phyloP scores from a whole-genome alignment of 192 early-diverging fungal genomes.

The Phlyctochytrium planicorne region DNA sequence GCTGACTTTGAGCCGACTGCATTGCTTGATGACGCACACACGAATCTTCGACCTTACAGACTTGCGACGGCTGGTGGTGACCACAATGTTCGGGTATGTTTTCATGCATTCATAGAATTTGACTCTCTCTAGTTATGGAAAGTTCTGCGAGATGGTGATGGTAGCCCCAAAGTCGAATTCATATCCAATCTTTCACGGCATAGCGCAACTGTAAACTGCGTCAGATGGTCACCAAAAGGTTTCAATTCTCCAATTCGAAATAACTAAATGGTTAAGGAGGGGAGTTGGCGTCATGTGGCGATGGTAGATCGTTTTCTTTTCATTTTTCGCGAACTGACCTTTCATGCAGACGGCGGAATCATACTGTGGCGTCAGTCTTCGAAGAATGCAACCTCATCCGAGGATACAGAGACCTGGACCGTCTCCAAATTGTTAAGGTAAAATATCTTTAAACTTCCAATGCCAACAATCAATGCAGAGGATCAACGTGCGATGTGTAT shows the following conservation, averaged over 20 bases:
- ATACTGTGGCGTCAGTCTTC: conserved; percentile 80
- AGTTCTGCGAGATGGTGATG: conserved; percentile 58
- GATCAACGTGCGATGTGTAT: conserved; percentile 79
- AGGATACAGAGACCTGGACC: conserved; percentile 73
- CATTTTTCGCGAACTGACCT: too few species aligned
- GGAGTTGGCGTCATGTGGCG: conserved; percentile 90
- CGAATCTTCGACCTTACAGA: too few species aligned
- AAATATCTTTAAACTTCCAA: conserved; percentile 16
- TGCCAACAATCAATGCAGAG: conserved; percentile 40
- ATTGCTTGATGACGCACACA: conserved; percentile 28
- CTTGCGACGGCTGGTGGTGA: conserved; percentile 92
- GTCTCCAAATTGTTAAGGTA: conserved; percentile 67
- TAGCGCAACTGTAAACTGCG: conserved; percentile 87
- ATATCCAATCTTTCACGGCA: conserved; percentile 81
- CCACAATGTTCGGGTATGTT: conserved; percentile 77
- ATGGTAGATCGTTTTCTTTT: too few species aligned
- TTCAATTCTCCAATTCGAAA: too few species aligned
- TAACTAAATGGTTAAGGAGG: too few species aligned
- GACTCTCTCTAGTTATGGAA: conserved; percentile 21
- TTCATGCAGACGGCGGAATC: conserved; percentile 85
- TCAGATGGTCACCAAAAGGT: conserved; percentile 81
- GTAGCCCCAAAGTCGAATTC: conserved; percentile 68
- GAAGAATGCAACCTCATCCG: conserved; percentile 47
- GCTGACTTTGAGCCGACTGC: conserved; percentile 75
- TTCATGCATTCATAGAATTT: not conserved